Conservation (phyloP, 441 rosid species). For the Populus tomentosa region DNA sequence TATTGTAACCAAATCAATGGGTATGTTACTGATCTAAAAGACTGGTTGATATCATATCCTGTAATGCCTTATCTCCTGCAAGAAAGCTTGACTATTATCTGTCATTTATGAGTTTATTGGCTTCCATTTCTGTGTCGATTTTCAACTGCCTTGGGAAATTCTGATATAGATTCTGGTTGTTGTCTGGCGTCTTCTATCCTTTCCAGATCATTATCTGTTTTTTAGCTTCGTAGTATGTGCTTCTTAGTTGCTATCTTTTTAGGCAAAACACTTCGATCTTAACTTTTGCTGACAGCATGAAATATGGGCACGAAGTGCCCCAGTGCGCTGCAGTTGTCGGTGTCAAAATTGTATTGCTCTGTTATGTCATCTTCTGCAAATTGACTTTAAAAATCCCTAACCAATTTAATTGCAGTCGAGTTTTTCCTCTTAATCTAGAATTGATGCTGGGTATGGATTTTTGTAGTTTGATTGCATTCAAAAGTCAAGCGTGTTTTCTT, state of each 20-base stretch:
- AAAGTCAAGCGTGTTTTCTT: neutral
- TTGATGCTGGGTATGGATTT: neutral
- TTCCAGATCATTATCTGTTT: neutral
- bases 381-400: neutral
- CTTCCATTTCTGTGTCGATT: neutral
- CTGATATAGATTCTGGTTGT: neutral
- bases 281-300: neutral
- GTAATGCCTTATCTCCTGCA: neutral
- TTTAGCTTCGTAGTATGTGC: neutral
- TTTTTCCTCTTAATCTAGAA: neutral
- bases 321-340: neutral
- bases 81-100: neutral
- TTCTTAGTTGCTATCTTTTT: neutral
- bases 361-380: neutral
- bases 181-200: neutral
- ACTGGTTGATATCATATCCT: neutral
- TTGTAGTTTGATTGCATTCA: neutral
- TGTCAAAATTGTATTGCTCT: neutral
- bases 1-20: conserved; percentile 96
- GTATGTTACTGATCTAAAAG: conserved; percentile 35
- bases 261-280: too few relatives aligned
- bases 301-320: neutral
- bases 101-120: neutral
- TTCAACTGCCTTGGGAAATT: neutral
- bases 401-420: neutral